Conservation (phyloP, 208 protist species). For the Angomonas ambiguus region DNA sequence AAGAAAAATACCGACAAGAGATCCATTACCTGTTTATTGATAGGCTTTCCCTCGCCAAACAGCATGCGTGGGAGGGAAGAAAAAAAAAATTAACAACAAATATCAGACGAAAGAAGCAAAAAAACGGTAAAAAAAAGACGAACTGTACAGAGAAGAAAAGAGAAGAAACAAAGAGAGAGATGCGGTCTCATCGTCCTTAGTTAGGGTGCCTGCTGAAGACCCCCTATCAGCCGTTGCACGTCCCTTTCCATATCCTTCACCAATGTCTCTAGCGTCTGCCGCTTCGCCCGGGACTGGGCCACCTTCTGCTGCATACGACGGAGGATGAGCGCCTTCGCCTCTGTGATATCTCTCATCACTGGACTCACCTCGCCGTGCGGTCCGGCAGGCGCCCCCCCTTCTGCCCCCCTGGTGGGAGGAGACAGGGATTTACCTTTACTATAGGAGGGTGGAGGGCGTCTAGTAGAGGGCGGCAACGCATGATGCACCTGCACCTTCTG, state of each 20-base stretch:
- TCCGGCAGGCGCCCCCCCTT: background rate
- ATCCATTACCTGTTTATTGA: no score
- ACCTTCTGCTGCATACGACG: slow-evolving; percentile 33
- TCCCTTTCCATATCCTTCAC: slow-evolving; percentile 40
- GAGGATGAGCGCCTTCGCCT: slow-evolving; percentile 24
- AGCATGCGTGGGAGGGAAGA: no score
- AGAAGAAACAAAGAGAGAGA: slow-evolving; percentile 17
- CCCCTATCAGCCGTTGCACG: slow-evolving; percentile 28
- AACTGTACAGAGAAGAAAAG: slow-evolving; percentile 9
- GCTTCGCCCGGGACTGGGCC: slow-evolving; percentile 14
- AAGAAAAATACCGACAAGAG: no score
- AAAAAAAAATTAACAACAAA: no score
- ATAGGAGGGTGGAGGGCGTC: no score
- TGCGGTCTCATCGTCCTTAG: background rate
- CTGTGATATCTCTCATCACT: slow-evolving; percentile 14
- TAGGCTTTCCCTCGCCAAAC: no score
- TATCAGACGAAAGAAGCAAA: background rate
- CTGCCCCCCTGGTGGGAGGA: no score
- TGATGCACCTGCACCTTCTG: no score
- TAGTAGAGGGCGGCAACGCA: no score
- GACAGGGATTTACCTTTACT: no score
- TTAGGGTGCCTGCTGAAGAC: background rate
- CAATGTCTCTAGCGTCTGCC: slow-evolving; percentile 29
- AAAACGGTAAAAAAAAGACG: no score
- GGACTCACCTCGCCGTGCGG: background rate